Base-by-base conservation (phyloP, 1,284 basidiomycete genomes). In the Sporisorium iseilematis-ciliati region DNA sequence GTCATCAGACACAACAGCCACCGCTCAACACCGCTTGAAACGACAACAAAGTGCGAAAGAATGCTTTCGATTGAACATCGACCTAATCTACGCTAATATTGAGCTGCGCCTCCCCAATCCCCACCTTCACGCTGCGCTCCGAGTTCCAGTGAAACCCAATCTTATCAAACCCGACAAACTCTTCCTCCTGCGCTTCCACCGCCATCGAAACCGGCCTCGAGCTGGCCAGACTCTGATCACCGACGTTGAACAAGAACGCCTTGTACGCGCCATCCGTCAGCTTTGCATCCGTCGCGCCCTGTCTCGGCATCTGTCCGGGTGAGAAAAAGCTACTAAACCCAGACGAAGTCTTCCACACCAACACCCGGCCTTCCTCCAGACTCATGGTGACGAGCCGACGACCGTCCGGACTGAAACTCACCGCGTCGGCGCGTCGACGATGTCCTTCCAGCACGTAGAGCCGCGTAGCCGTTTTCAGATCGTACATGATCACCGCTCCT, bases 401-500 rank as follows among this genome's bases (percentile, higher is more conserved):
- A 0, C 97, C 96, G 82, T 99, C 97, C 0, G 94, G 92, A 3
- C 94, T 95, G 85, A 97, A 98, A 45, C 71, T 65, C 26, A 69
- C 71, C 3, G 70, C 79, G 12, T 69, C 70, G 0, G 80, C 63
- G 0, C 66, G 55, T 6, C 57, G 56, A 16, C 66, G 51, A 49
- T 97, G 95, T 0, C 93, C 92, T 80, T 98, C 95, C 10, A 99
- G 90, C 0, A 99, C 93, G 83, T 97, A 98, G 7, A 99, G 88
- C 12, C 96, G 90, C 2, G 93, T 97, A 0, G 94, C 95, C 0
- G 95, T 95, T 86, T 97, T 97, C 56, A 99, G 89, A 82, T 99
- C 97, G 85, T 97, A 98, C 90, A 98, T 94, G 76, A 98, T 91
- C 35, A 84, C 81, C 5, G 85, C 85, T 0, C 95, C 94, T 86